phyloP scores from a whole-genome alignment of 2,329 filamentous ascomycete species.

The Canariomyces notabilis region DNA sequence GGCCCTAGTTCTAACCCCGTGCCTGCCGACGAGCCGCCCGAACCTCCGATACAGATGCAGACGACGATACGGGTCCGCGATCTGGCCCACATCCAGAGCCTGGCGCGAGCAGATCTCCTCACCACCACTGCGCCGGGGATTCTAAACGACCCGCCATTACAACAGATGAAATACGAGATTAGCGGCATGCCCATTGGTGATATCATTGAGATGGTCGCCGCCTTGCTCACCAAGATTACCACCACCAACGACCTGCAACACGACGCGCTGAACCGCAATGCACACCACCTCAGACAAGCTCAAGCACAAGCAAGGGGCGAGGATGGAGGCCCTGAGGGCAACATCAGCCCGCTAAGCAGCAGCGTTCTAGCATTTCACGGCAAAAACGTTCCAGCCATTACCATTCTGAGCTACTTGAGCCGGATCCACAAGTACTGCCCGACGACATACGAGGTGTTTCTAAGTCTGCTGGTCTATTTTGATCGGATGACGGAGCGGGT shows the following conservation, averaged over 20 bases:
- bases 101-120: slow-evolving; percentile 73
- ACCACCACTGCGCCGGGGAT: slow-evolving; percentile 46
- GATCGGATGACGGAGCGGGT: slow-evolving; percentile 98
- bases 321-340: slow-evolving; percentile 16
- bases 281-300: slow-evolving; percentile 53
- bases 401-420: slow-evolving; percentile 89
- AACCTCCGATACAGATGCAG: slow-evolving; percentile 38
- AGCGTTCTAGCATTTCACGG: slow-evolving; percentile 92
- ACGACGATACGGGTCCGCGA: slow-evolving; percentile 75
- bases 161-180: slow-evolving; percentile 77
- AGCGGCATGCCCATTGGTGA: slow-evolving; percentile 96
- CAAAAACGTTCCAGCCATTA: slow-evolving; percentile 96
- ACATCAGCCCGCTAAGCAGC: slow-evolving; percentile 55
- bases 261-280: slow-evolving; percentile 76
- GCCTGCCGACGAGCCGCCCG: slow-evolving; percentile 25
- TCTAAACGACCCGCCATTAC: slow-evolving; percentile 46
- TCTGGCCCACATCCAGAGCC: slow-evolving; percentile 82
- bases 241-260: slow-evolving; percentile 94
- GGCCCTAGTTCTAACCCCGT: slow-evolving; percentile 27
- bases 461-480: slow-evolving; percentile 94
- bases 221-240: slow-evolving; percentile 92
- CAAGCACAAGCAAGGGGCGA: slow-evolving; percentile 28
- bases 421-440: slow-evolving; percentile 99
- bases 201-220: slow-evolving; percentile 98
- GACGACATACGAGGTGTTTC: slow-evolving; percentile 95